Base-by-base conservation (phyloP, 2,329 filamentous ascomycete species). In the Nigrospora sphaerica region DNA sequence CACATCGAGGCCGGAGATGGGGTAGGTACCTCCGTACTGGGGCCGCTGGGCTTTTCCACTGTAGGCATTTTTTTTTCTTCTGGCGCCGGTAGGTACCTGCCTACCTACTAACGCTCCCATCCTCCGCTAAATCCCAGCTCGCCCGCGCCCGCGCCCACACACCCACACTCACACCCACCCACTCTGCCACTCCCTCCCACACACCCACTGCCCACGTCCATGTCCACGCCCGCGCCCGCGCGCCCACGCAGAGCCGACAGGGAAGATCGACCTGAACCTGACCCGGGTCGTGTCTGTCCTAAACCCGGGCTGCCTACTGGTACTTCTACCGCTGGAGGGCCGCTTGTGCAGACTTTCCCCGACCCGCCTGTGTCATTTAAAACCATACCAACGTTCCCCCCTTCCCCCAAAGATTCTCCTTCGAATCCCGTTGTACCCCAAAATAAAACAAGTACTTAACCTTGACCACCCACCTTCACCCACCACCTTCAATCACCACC, bases 311-410 rank as follows among this genome's bases (percentile, higher is more conserved):
- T 28, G 7, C 23, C 23, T 28, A 12, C 12, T 19, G 19, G 6
- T 23, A 6, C 16, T 43, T 32, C 40, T 32, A 12, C 28, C 32
- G 23, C 23, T 28, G 23, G 23, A 6, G 6, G 37, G 32, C 37
- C 47, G 46, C 53, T 55, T 55, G 53, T 52, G 47, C 47, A 45
- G 46, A 51, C 46, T 36, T 51, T 54, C 55, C 49, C 54, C 55
- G 56, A 57, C 56, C 53, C 53, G 55, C 54, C 54, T 53, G 53
- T 55, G 53, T 60, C 58, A 61, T 63, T 63, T 64, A 63, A 61
- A 63, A 59, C 53, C 59, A 58, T 55, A 59, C 53, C 56, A 58
- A 54, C 56, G 55, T 61, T 60, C 61, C 59, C 53, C 52, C 53
- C 55, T 52, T 53, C 53, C 58, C 57, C 53, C 54, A 56, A 56